phyloP scores from a whole-genome alignment of 2,329 filamentous ascomycete species.

The Xylariomycetidae sp. region DNA sequence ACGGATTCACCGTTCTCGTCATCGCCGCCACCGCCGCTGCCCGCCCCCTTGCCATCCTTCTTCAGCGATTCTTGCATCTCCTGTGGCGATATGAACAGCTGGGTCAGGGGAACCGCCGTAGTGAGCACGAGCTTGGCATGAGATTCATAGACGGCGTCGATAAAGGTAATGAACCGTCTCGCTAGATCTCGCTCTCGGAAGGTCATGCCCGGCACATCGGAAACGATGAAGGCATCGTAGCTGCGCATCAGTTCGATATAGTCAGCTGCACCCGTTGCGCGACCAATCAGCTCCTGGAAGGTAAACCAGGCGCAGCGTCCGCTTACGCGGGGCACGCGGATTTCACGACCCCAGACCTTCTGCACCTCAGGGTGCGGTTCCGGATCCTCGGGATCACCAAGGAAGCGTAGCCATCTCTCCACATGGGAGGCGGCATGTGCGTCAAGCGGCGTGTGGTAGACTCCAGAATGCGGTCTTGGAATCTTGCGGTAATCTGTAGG shows the following conservation, averaged over 20 bases:
- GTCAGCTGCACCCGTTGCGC: conserved; percentile 87
- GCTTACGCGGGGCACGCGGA: conserved; percentile 80
- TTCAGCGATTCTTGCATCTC: conserved; percentile 61
- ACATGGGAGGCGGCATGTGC: conserved; percentile 73
- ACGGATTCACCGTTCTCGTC: conserved; percentile 33
- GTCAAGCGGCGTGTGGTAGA: conserved; percentile 89
- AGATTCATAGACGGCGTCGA: conserved; percentile 90
- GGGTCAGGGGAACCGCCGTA: conserved; percentile 74
- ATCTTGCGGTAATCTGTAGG: conserved; percentile 97
- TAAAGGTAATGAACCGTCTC: conserved; percentile 91
- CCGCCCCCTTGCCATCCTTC: conserved; percentile 38
- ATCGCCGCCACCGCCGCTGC: conserved; percentile 22
- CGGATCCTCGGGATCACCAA: conserved; percentile 77
- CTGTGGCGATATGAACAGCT: conserved; percentile 75
- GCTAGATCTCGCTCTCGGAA: conserved; percentile 81
- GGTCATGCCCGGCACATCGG: conserved; percentile 88
- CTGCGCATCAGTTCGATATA: conserved; percentile 87
- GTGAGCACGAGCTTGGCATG: conserved; percentile 95
- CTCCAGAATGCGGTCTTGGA: conserved; percentile 82
- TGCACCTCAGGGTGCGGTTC: conserved; percentile 73
- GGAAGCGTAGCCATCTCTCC: conserved; percentile 91
- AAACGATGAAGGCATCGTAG: conserved; percentile 91
- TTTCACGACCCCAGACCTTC: conserved; percentile 87
- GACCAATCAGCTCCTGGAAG: conserved; percentile 86
- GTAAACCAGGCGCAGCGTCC: conserved; percentile 87